These are phyloP conservation scores for Globisporangium spiculum DNA, from an alignment of 352 stramenopile genomes.

Conservation along the genomic window DNA sequence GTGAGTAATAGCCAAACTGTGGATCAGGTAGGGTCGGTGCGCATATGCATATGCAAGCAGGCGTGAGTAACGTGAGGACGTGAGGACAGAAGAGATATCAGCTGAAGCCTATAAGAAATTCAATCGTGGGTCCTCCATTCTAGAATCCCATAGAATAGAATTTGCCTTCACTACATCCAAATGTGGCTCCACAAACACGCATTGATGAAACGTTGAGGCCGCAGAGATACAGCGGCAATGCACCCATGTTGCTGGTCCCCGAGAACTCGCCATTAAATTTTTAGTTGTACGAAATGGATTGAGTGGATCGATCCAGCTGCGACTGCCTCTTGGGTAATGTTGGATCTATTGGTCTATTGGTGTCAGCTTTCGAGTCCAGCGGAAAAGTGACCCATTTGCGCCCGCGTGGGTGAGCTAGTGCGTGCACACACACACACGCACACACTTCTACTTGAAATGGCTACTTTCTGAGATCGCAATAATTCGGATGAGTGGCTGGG, in stretches of 20 bases:
- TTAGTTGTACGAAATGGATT: neutral
- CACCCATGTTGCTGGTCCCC: constrained; percentile 18
- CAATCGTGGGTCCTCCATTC: neutral
- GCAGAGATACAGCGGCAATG: neutral
- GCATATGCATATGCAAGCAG: constrained; percentile 11
- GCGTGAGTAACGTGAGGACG: constrained; percentile 16
- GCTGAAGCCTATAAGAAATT: neutral
- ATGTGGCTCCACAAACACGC: neutral
- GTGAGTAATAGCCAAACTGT: constrained; percentile 4
- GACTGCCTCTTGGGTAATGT: neutral
- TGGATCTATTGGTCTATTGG: neutral
- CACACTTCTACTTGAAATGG: constrained; percentile 1
- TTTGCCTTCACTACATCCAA: neutral
- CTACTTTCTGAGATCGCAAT: neutral
- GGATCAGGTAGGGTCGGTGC: neutral
- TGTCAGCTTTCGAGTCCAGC: neutral
- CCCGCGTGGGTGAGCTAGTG: neutral
- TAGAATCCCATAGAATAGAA: neutral
- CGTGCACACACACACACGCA: neutral
- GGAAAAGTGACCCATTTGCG: neutral
- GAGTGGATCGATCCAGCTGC: neutral
- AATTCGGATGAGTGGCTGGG: neutral
- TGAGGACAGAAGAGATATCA: neutral
- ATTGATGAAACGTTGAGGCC: neutral
- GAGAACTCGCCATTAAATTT: constrained; percentile 9